These are phyloP conservation scores for Eucalyptus dawsonii DNA, from an alignment of 345 rosid genomes.

Conservation along the genomic window DNA sequence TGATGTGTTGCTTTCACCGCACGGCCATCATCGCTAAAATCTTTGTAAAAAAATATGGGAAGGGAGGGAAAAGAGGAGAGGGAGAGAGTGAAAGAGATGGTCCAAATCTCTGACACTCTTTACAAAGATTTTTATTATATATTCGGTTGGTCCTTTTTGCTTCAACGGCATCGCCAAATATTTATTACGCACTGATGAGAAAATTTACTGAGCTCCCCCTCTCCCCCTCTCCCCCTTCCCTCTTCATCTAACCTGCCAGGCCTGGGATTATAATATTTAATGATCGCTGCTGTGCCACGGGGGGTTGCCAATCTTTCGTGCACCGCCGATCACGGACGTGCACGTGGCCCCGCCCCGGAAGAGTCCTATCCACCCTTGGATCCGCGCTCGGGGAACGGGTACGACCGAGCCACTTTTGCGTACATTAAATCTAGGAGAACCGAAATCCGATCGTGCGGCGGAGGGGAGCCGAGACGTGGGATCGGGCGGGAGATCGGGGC, in stretches of 20 bases:
- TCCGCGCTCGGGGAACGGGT: neutral
- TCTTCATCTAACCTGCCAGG: neutral
- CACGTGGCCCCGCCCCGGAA: neutral
- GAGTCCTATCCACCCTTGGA: neutral
- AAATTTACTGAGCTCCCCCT: neutral
- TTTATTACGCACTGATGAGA: neutral
- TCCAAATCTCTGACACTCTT: neutral
- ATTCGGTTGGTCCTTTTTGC: neutral
- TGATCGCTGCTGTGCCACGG: neutral
- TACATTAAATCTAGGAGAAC: neutral
- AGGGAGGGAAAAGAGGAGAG: neutral
- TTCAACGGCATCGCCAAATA: neutral
- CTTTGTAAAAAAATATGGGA: neutral
- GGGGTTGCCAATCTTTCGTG: neutral
- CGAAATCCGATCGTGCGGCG: neutral
- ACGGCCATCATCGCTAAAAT: neutral
- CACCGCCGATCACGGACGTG: neutral
- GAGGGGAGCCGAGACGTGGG: neutral
- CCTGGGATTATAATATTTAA: neutral
- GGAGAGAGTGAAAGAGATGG: neutral
- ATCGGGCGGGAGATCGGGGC: slow-evolving; percentile 10
- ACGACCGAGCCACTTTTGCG: neutral
- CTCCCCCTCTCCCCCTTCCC: neutral
- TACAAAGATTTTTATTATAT: neutral
- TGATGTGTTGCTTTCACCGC: neutral